A percentile compares a stretch with the other conserved stretches of the same genome.
phyloP scores from a whole-genome alignment of 139 green algal genomes.

The Ulvella scutata region DNA sequence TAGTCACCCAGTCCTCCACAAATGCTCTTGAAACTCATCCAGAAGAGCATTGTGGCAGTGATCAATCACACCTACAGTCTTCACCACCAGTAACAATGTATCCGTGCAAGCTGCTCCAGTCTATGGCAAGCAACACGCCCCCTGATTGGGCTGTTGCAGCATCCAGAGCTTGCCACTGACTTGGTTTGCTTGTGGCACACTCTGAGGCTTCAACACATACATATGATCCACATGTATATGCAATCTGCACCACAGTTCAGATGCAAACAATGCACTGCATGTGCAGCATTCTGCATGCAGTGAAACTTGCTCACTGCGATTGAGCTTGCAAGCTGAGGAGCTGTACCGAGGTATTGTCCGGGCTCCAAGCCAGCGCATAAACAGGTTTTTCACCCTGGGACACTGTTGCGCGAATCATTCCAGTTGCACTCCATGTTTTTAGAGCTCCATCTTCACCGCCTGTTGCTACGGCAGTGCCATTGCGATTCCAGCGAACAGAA shows the following conservation, averaged over 20 bases:
- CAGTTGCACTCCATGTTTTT: constrained; percentile 59
- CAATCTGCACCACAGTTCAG: neutral
- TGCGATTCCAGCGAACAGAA: neutral
- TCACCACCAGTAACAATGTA: constrained; percentile 58
- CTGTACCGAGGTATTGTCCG: constrained; percentile 37
- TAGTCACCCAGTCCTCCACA: too few species aligned
- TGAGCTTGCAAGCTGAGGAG: too few species aligned
- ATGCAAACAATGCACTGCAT: constrained; percentile 18
- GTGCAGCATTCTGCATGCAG: constrained; percentile 30
- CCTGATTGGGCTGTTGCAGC: constrained; percentile 17
- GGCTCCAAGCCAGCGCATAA: constrained; percentile 45
- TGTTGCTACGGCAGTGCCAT: constrained; percentile 51
- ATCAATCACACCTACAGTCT: constrained; percentile 41
- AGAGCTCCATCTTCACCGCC: constrained; percentile 61
- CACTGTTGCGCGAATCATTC: constrained; percentile 60
- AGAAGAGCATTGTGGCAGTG: neutral
- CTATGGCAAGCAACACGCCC: constrained; percentile 27
- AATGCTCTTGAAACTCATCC: too few species aligned
- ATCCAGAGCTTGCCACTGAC: constrained; percentile 37
- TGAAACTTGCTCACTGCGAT: too few species aligned
- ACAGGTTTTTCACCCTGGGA: constrained; percentile 32
- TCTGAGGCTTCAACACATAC: neutral
- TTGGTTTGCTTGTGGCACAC: neutral
- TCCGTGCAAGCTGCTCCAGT: constrained; percentile 52
- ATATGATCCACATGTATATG: neutral